Evolutionary conservation across 495 filamentous ascomycete species (phyloP), one percentile per base, ranked within the genome.

Genomic region (Daldinia childiae): DNA sequence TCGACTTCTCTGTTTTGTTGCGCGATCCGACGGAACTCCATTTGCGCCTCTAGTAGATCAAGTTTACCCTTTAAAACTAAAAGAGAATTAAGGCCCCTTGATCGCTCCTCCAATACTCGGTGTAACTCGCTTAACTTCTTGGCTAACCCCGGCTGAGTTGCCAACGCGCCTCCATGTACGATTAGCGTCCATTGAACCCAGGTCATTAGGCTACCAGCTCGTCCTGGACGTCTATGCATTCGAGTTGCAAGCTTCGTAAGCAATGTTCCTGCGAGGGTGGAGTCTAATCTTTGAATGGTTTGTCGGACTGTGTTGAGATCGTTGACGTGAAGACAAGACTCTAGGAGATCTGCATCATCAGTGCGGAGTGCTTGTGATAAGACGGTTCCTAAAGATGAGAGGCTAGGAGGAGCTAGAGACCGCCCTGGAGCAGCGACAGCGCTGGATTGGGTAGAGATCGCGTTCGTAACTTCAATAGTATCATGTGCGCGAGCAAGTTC

Each of bases 121-220:
- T 92, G 89, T 7, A 99, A 86, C 27, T 90, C 90, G 19, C 86
- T 82, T 51, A 99, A 85, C 71, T 90, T 88, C 73, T 90, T 89
- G 72, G 95, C 87, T 15, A 95, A 79, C 41, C 93, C 89, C 0
- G 91, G 89, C 73, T 96, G 91, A 11, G 89, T 89, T 26, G 93
- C 92, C 38, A 99, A 82, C 58, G 94, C 94, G 67, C 95, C 95
- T 69, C 95, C 95, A 79, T 99, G 95, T 7, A 93, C 91, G 19
- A 98, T 88, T n/a, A 97, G 85, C 1, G 92, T 95, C 93, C 93
- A 97, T 80, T 98, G 93, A 50, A 98, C 90, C 95, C 95, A 99
- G 15, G 91, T 87, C 84, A 97, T 94, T n/a, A 99, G 87, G 69
- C 88, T 91, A 30, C 93, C 93, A 15, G 95, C 94, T 58, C 95